Evolutionary conservation across 2,329 filamentous ascomycete genomes (phyloP).

Genomic region (Talaromyces sp.): DNA sequence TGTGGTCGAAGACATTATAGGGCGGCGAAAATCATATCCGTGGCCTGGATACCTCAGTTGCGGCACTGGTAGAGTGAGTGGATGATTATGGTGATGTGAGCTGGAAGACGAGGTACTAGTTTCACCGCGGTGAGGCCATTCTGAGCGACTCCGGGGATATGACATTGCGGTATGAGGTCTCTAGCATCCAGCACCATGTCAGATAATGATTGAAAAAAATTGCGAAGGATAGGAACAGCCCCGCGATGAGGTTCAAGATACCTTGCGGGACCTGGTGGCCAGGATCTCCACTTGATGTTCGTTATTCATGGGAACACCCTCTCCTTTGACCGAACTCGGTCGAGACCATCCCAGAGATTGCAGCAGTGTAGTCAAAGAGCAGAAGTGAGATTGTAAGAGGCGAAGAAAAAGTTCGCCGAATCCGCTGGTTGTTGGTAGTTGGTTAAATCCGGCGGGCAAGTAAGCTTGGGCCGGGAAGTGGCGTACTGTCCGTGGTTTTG

Average conservation of each 20-base stretch:
- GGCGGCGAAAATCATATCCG: conserved; percentile 54
- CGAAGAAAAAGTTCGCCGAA: background rate
- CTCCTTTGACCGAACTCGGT: conserved; percentile 7
- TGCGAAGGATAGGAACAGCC: conserved; percentile 26
- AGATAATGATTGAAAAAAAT: conserved; percentile 18
- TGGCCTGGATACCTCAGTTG: conserved; percentile 47
- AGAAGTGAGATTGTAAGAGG: background rate
- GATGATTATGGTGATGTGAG: conserved; percentile 19
- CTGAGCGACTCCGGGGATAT: conserved; percentile 26
- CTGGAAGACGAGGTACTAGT: conserved; percentile 21
- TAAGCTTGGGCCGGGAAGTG: background rate
- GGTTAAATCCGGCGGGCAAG: background rate
- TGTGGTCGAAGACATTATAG: conserved; percentile 42
- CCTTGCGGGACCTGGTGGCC: conserved; percentile 38
- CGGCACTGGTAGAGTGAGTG: conserved; percentile 27
- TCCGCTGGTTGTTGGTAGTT: background rate
- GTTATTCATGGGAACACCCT: conserved; percentile 33
- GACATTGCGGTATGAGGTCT: conserved; percentile 38
- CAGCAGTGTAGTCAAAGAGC: background rate
- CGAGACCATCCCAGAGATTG: conserved; percentile 3
- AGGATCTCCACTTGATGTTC: conserved; percentile 36
- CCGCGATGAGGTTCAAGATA: conserved; percentile 22
- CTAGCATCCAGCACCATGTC: conserved; percentile 20
- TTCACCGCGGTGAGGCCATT: conserved; percentile 28
- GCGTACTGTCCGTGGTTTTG: background rate